Percentiles rank a stretch among this genome's conserved stretches.
These are phyloP conservation scores for Arctium minus DNA, from an alignment of 129 eudicot genomes.

Conservation along the genomic window DNA sequence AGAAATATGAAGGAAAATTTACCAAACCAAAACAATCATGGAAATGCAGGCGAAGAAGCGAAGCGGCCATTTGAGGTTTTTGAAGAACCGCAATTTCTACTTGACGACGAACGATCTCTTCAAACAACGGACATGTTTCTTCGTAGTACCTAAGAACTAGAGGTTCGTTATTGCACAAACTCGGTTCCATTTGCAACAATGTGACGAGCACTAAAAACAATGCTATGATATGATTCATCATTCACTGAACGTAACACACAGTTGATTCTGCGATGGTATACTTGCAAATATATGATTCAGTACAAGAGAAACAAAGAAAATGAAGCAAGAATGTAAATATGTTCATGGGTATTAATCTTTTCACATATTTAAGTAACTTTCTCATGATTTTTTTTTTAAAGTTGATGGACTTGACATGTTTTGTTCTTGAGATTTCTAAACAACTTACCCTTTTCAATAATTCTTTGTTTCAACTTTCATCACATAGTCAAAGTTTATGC, in stretches of 20 bases:
- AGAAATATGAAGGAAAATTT: neutral
- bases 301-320: neutral
- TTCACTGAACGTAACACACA: neutral
- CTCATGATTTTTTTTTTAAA: neutral
- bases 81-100: constrained; percentile 43
- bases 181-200: constrained; percentile 2
- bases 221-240: constrained; percentile 16
- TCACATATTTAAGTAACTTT: constrained; percentile 15
- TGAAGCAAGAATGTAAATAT: neutral
- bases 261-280: neutral
- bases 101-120: constrained; percentile 43
- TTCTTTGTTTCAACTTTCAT: neutral
- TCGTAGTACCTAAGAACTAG: constrained; percentile 44
- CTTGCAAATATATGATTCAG: neutral
- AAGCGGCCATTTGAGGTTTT: constrained; percentile 69
- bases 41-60: constrained; percentile 64
- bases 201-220: constrained; percentile 8
- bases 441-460: constrained; percentile 16
- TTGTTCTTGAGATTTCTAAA: constrained; percentile 22
- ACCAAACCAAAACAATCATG: constrained; percentile 74
- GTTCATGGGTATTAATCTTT: neutral
- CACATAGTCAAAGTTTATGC: constrained; percentile 32
- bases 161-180: constrained; percentile 21
- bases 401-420: constrained; percentile 14
- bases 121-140: constrained; percentile 46